Evolutionary conservation across 495 filamentous ascomycete genomes (phyloP).

Genomic region (Elasticomyces elasticus): DNA sequence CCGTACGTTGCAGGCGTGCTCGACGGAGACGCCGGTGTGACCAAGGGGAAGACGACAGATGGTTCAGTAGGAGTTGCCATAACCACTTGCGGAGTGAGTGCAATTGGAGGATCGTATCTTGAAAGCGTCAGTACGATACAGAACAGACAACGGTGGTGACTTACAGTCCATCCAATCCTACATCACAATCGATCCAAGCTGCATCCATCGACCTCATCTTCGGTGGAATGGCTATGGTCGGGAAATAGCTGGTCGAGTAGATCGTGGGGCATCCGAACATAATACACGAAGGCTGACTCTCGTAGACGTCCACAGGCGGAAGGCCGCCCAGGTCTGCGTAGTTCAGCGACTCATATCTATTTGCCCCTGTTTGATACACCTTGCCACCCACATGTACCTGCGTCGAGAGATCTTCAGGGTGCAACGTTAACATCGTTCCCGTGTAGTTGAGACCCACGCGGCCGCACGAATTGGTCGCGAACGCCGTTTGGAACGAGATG

Average conservation of each 20-base stretch:
- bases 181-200: conserved; percentile 1
- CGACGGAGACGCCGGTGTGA: background rate
- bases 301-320: background rate
- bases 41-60: background rate
- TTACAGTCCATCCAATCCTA: conserved; percentile 9
- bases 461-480: conserved; percentile 1
- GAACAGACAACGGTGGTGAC: background rate
- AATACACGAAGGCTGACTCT: conserved; percentile 4
- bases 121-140: background rate
- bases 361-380: background rate
- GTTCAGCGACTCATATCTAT: background rate
- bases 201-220: conserved; percentile 5
- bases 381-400: conserved; percentile 3
- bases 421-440: background rate
- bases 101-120: conserved; percentile 11
- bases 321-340: conserved; percentile 3
- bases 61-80: background rate
- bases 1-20: background rate
- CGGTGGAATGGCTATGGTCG: conserved; percentile 2
- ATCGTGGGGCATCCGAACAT: conserved; percentile 9
- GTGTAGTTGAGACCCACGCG: background rate
- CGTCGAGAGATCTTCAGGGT: conserved; percentile 3
- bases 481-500: background rate
- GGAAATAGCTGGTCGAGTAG: background rate
- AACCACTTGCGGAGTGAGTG: background rate